Evolutionary conservation across 441 rosid genomes (phyloP).

Genomic region (Jatropha podagrica): DNA sequence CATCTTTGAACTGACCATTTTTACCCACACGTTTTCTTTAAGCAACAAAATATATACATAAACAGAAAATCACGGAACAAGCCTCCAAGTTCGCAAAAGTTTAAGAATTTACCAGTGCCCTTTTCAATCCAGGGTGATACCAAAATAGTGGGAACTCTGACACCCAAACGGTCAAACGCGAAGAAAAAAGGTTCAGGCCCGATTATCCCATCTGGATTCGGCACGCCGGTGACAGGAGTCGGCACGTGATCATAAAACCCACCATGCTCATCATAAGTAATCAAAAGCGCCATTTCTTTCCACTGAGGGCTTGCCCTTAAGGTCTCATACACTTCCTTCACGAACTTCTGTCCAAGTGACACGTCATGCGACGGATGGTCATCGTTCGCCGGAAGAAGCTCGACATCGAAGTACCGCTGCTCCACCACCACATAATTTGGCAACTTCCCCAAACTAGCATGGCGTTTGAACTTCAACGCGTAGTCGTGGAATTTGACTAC

Average conservation of each 20-base stretch:
- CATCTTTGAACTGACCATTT: neutral
- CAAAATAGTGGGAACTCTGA: slow-evolving; percentile 77
- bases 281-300: slow-evolving; percentile 85
- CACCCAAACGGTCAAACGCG: slow-evolving; percentile 82
- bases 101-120: slow-evolving; percentile 62
- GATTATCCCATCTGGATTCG: slow-evolving; percentile 83
- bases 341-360: slow-evolving; percentile 77
- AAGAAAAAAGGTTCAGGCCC: slow-evolving; percentile 91
- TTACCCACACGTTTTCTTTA: neutral
- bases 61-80: neutral
- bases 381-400: slow-evolving; percentile 72
- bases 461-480: slow-evolving; percentile 53
- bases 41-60: neutral
- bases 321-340: slow-evolving; percentile 91
- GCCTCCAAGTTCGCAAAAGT: neutral
- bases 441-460: slow-evolving; percentile 65
- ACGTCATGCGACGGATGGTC: slow-evolving; percentile 97
- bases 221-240: slow-evolving; percentile 71
- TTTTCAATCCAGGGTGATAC: slow-evolving; percentile 93
- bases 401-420: slow-evolving; percentile 75
- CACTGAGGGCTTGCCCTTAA: slow-evolving; percentile 89
- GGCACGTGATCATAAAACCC: slow-evolving; percentile 96
- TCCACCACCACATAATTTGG: slow-evolving; percentile 89
- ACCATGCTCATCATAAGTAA: slow-evolving; percentile 93
- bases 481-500: slow-evolving; percentile 62